These are phyloP conservation scores for Deinandra increscens DNA, from an alignment of 129 eudicot genomes.

Conservation along the genomic window DNA sequence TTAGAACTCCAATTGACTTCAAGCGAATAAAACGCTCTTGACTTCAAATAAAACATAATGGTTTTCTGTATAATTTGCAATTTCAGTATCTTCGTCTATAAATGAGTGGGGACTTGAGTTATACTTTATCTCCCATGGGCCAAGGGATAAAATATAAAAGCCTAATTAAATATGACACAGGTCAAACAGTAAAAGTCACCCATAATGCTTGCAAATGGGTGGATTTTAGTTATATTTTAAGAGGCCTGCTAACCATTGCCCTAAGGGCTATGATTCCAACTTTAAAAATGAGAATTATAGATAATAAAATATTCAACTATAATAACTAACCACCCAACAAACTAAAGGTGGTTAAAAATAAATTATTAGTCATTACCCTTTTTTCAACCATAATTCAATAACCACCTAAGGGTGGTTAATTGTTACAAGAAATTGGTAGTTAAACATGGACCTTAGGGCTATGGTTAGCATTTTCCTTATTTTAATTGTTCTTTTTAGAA, in stretches of 20 bases:
- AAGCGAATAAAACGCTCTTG: not conserved
- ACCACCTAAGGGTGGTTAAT: not conserved
- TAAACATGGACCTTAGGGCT: no score
- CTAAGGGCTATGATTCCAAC: not conserved
- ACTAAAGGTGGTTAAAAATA: not conserved
- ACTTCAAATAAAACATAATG: constrained; percentile 7
- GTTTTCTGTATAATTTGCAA: not conserved
- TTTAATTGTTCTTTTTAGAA: no score
- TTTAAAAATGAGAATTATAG: not conserved
- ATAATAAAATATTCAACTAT: not conserved
- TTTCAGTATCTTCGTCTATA: not conserved
- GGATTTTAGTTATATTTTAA: no score
- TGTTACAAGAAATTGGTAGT: no score
- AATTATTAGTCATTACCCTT: not conserved
- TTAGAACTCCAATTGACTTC: not conserved
- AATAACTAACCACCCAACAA: not conserved
- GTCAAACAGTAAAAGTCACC: not conserved
- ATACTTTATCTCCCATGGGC: not conserved
- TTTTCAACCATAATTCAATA: not conserved
- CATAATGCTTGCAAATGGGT: no score
- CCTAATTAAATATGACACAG: not conserved
- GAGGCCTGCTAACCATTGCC: not conserved
- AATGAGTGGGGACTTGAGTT: not conserved
- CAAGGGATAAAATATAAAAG: not conserved
- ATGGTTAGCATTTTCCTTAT: no score